Conservation (phyloP, 179 eudicot species). For the Pouteria campechiana region DNA sequence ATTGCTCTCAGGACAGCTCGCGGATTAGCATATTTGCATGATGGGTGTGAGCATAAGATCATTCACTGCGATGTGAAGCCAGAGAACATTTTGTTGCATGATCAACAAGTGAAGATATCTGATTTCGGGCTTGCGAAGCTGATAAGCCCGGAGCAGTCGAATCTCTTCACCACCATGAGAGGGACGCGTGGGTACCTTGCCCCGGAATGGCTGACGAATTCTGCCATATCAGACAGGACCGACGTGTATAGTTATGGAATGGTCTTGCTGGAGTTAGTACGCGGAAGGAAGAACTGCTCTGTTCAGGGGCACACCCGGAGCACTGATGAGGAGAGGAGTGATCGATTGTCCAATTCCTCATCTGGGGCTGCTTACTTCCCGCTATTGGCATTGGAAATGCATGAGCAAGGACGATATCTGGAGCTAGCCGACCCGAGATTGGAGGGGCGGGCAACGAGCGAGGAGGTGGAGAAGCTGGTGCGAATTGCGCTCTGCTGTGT, state of each 20-base stretch:
- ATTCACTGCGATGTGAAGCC: constrained; percentile 82
- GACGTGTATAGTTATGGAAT: constrained; percentile 79
- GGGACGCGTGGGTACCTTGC: constrained; percentile 87
- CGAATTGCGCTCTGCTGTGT: constrained; percentile 64
- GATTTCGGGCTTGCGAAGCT: constrained; percentile 77
- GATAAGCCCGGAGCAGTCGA: constrained; percentile 50
- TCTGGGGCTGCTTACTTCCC: constrained; percentile 48
- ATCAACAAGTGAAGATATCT: constrained; percentile 44
- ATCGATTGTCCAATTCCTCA: constrained; percentile 12
- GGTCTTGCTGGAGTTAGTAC: constrained; percentile 65
- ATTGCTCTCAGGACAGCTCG: constrained; percentile 66
- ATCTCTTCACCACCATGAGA: constrained; percentile 72
- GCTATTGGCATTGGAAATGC: constrained; percentile 62
- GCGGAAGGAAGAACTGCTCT: constrained; percentile 59
- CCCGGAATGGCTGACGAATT: constrained; percentile 83
- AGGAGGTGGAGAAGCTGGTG: constrained; percentile 55
- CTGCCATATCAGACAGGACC: constrained; percentile 60
- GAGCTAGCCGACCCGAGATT: constrained; percentile 63
- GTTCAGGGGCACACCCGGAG: constrained; percentile 26
- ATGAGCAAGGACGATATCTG: constrained; percentile 52
- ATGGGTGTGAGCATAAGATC: constrained; percentile 60
- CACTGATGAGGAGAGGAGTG: constrained; percentile 17
- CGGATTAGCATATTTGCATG: constrained; percentile 66
- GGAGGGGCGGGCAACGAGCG: constrained; percentile 42
- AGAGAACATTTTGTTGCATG: constrained; percentile 61